Percentiles rank a stretch among this genome's conserved stretches.
Evolutionary conservation across 768 basidiomycete genomes (phyloP).

Genomic region (Naganishia kalamii): DNA sequence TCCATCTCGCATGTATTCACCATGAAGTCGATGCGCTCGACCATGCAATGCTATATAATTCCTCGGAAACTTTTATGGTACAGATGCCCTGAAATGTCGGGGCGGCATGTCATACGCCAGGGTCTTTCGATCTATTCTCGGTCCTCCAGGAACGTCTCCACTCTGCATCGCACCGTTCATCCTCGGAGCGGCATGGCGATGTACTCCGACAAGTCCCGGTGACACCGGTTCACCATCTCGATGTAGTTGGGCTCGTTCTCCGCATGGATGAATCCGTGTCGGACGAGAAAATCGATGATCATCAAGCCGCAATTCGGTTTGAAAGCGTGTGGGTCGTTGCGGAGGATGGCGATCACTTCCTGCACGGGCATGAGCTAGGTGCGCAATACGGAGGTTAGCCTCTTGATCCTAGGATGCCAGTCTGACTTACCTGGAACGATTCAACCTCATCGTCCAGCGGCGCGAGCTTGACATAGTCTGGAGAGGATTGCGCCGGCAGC

Average conservation of each 20-base stretch:
- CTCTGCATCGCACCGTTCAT: not conserved
- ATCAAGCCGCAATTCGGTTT: constrained; percentile 90
- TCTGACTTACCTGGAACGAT: constrained; percentile 66
- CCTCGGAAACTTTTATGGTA: too few relatives aligned
- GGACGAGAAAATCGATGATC: constrained; percentile 79
- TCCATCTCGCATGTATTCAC: too few relatives aligned
- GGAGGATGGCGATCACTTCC: constrained; percentile 61
- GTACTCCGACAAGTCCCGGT: constrained; percentile 28
- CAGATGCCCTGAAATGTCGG: too few relatives aligned
- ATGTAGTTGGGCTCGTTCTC: constrained; percentile 79
- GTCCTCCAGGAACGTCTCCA: too few relatives aligned
- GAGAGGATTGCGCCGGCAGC: constrained; percentile 53
- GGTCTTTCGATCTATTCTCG: too few relatives aligned
- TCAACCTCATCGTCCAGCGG: constrained; percentile 92
- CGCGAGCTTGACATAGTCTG: constrained; percentile 56
- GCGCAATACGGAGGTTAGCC: not conserved
- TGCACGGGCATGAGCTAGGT: constrained; percentile 61
- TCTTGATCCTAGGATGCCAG: not conserved
- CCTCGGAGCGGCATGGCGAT: constrained; percentile 27
- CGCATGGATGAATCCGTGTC: constrained; percentile 75
- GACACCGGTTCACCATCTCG: constrained; percentile 53
- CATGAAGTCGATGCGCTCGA: too few relatives aligned
- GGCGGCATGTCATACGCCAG: too few relatives aligned
- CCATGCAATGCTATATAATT: too few relatives aligned
- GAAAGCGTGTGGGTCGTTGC: constrained; percentile 58